Percentiles rank a stretch among this genome's conserved stretches.
phyloP scores from a whole-genome alignment of 768 basidiomycete species.

The Hericium erinaceus region DNA sequence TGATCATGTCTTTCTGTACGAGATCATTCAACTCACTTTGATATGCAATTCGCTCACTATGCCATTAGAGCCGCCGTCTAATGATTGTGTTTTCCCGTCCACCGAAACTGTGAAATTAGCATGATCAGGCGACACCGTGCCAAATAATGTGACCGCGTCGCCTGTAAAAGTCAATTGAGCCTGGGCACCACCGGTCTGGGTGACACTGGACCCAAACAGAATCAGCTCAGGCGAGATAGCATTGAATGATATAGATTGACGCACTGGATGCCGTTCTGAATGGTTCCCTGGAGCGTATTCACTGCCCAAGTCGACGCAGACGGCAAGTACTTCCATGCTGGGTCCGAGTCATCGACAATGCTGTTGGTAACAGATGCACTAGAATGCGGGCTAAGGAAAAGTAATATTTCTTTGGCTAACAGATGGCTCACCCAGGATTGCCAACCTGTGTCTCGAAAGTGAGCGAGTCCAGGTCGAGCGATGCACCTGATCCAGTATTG shows the following conservation, averaged over 20 bases:
- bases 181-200: constrained; percentile 29
- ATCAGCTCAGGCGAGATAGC: neutral
- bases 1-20: neutral
- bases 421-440: constrained; percentile 25
- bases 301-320: constrained; percentile 28
- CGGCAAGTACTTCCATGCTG: constrained; percentile 31
- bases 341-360: constrained; percentile 33
- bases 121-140: constrained; percentile 43
- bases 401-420: neutral
- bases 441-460: constrained; percentile 33
- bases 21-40: constrained; percentile 17
- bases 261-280: constrained; percentile 36
- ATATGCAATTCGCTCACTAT: constrained; percentile 24
- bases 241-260: constrained; percentile 9
- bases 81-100: constrained; percentile 28
- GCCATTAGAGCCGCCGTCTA: constrained; percentile 30
- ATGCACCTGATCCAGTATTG: constrained; percentile 28
- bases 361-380: constrained; percentile 17
- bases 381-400: neutral
- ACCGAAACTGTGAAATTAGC: constrained; percentile 36
- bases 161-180: constrained; percentile 38
- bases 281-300: constrained; percentile 21
- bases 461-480: constrained; percentile 44
- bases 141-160: constrained; percentile 45
- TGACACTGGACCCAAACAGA: constrained; percentile 25